These are phyloP conservation scores for Thermoascus crustaceus DNA, from an alignment of 2,329 filamentous ascomycete genomes.

Conservation along the genomic window DNA sequence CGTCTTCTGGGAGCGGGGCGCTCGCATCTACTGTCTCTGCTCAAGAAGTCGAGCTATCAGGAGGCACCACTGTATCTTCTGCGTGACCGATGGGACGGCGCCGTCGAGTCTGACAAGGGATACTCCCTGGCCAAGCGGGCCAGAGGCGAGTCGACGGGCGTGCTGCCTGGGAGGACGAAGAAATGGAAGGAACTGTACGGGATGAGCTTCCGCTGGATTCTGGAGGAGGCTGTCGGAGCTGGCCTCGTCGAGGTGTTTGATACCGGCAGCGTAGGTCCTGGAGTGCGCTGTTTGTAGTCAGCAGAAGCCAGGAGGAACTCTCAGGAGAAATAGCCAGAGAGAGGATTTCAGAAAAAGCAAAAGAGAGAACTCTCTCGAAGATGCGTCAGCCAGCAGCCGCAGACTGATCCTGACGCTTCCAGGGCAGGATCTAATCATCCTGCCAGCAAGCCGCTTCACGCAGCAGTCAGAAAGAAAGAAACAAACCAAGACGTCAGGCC, in stretches of 20 bases:
- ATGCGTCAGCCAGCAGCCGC: no score
- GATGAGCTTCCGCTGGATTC: slow-evolving; percentile 51
- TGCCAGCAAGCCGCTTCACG: no score
- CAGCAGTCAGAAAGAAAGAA: no score
- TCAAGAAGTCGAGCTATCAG: slow-evolving; percentile 44
- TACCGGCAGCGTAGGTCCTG: slow-evolving; percentile 54
- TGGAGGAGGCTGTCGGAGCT: slow-evolving; percentile 54
- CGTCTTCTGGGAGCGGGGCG: slow-evolving; percentile 49
- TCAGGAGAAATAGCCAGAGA: no score
- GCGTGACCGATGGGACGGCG: slow-evolving; percentile 57
- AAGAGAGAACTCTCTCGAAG: no score
- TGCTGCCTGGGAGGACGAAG: slow-evolving; percentile 51
- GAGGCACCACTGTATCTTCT: slow-evolving; percentile 49
- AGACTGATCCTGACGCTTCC: no score
- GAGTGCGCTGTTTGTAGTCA: slow-evolving; percentile 39
- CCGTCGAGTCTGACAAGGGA: slow-evolving; percentile 39
- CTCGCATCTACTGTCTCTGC: slow-evolving; percentile 45
- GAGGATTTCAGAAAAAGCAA: no score
- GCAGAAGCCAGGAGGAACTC: no score
- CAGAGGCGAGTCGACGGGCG: slow-evolving; percentile 48
- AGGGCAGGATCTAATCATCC: no score
- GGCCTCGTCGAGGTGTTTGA: slow-evolving; percentile 56
- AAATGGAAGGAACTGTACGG: slow-evolving; percentile 57
- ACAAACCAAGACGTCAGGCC: no score
- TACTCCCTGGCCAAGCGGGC: slow-evolving; percentile 44